These are phyloP conservation scores for Clitopilus passeckerianus DNA, from an alignment of 768 basidiomycete species.

Conservation along the genomic window DNA sequence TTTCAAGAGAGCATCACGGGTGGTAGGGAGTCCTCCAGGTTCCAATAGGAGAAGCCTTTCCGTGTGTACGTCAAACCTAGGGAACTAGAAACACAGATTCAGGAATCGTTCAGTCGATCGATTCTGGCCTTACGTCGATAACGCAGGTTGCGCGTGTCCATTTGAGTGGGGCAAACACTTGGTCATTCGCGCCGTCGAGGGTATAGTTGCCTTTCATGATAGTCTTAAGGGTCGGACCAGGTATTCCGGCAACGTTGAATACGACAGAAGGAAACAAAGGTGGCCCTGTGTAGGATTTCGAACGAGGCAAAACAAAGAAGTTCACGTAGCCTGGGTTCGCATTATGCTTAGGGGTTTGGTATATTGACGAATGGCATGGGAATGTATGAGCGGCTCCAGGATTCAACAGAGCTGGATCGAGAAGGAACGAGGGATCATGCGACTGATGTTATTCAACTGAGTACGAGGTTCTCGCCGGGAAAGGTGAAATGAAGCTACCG, in stretches of 20 bases:
- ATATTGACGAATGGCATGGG: not conserved
- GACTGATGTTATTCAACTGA: too few relatives aligned
- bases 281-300: not conserved
- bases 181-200: not conserved
- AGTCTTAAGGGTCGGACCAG: not conserved
- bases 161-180: not conserved
- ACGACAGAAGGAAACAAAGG: not conserved
- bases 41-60: not conserved
- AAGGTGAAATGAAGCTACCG: too few relatives aligned
- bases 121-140: not conserved
- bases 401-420: too few relatives aligned
- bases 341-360: not conserved
- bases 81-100: not conserved
- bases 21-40: not conserved
- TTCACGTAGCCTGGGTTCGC: not conserved
- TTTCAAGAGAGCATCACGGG: not conserved
- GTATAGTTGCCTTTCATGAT: not conserved
- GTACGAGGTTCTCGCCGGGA: too few relatives aligned
- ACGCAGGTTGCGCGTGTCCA: not conserved
- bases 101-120: not conserved
- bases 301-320: not conserved
- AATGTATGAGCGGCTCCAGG: not conserved
- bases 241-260: not conserved
- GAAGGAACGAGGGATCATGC: too few relatives aligned
- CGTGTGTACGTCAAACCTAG: not conserved